Conservation (phyloP, 2,329 filamentous ascomycete species). For the Talaromyces sp. region DNA sequence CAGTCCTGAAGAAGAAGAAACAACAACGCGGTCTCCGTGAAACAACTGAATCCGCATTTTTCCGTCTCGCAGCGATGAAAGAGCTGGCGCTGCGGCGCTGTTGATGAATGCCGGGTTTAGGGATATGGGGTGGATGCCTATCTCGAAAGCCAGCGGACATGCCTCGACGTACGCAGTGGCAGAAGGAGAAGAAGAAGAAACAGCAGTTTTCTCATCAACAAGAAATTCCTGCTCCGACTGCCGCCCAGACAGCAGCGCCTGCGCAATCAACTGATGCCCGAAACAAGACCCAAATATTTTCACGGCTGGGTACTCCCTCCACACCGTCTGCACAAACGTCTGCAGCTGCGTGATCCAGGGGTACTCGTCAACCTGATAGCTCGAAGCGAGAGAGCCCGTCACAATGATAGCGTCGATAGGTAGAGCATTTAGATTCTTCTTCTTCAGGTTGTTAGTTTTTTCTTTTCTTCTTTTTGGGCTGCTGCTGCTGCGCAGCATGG, state of each 20-base stretch:
- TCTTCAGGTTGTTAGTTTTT: no score
- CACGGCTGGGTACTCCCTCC: constrained; percentile 21
- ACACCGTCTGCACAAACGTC: constrained; percentile 22
- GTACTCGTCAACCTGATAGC: constrained; percentile 17
- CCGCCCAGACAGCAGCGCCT: constrained; percentile 16
- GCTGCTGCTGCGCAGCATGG: constrained; percentile 17
- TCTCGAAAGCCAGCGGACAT: constrained; percentile 20
- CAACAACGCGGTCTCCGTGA: constrained; percentile 26
- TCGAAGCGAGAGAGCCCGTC: constrained; percentile 25
- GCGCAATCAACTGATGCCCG: constrained; percentile 27
- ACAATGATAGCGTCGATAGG: constrained; percentile 27
- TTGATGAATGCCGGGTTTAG: constrained; percentile 17
- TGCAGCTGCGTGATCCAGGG: constrained; percentile 25
- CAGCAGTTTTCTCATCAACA: neutral
- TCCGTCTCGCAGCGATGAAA: neutral
- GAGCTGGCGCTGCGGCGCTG: constrained; percentile 10
- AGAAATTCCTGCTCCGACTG: neutral
- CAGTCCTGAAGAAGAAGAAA: constrained; percentile 8
- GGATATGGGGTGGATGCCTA: constrained; percentile 23
- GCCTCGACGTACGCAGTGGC: constrained; percentile 15
- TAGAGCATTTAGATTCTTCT: no score
- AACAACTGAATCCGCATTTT: constrained; percentile 27
- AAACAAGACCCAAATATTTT: constrained; percentile 30
- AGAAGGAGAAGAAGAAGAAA: neutral
- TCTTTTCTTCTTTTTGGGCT: neutral